These are phyloP conservation scores for Mucor plumbeus DNA, from an alignment of 371 early-diverging fungal species.

Conservation along the genomic window DNA sequence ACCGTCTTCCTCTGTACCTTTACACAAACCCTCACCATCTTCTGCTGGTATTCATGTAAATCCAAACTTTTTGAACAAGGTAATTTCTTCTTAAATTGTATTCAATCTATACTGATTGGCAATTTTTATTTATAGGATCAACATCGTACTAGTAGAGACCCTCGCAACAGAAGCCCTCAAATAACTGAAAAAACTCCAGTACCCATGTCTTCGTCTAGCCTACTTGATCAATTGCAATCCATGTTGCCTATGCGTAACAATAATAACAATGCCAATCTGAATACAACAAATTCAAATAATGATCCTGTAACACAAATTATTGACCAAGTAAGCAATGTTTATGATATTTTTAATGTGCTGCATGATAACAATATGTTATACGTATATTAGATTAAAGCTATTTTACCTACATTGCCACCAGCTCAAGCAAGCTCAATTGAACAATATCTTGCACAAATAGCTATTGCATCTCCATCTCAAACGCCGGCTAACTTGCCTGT, in stretches of 20 bases:
- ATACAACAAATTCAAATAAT: background rate
- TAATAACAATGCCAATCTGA: background rate
- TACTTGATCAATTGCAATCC: constrained; percentile 35
- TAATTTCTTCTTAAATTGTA: constrained; percentile 20
- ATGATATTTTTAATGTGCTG: background rate
- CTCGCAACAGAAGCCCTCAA: constrained; percentile 30
- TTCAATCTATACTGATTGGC: background rate
- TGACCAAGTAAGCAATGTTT: constrained; percentile 34
- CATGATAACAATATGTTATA: background rate
- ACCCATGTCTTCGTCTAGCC: constrained; percentile 21
- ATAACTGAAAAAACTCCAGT: background rate
- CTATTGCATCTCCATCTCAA: constrained; percentile 18
- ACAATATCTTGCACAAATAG: constrained; percentile 43
- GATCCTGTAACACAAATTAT: constrained; percentile 39
- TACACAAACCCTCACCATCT: constrained; percentile 10
- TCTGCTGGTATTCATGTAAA: constrained; percentile 60
- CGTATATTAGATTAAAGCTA: constrained; percentile 42
- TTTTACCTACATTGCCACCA: constrained; percentile 48
- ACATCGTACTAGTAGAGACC: constrained; percentile 25
- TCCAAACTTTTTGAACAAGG: constrained; percentile 64
- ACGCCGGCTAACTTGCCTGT: constrained; percentile 17
- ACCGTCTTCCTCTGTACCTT: background rate
- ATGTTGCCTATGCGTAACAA: constrained; percentile 21
- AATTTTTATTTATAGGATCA: constrained; percentile 3
- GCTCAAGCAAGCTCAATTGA: constrained; percentile 45